These are phyloP conservation scores for Brassica incana DNA, from an alignment of 345 rosid genomes.

Conservation along the genomic window DNA sequence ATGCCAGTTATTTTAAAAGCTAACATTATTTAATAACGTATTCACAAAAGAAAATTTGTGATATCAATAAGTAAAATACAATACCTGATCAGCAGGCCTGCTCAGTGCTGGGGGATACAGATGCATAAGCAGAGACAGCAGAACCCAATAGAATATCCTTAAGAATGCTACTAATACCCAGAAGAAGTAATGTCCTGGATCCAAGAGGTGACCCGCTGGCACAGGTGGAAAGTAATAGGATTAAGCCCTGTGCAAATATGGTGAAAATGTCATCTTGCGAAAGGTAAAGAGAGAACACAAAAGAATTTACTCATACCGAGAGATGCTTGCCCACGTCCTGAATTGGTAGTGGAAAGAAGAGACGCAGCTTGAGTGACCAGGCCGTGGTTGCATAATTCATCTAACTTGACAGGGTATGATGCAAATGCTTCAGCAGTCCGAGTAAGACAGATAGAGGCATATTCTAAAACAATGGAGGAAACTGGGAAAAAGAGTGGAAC, in stretches of 20 bases:
- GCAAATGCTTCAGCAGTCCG: conserved; percentile 98
- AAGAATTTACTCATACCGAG: conserved; percentile 57
- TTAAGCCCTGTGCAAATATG: conserved; percentile 69
- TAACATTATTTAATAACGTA: too few species aligned
- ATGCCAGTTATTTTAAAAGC: not conserved
- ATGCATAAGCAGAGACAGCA: conserved; percentile 74
- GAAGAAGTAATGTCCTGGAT: conserved; percentile 87
- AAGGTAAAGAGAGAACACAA: not conserved
- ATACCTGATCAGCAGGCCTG: conserved; percentile 98
- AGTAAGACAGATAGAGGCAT: conserved; percentile 96
- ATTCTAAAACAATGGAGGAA: conserved; percentile 51
- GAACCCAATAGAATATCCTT: conserved; percentile 88
- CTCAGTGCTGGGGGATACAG: conserved; percentile 83
- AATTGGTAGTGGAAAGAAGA: conserved; percentile 87
- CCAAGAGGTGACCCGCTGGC: conserved; percentile 97
- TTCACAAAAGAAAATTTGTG: not conserved
- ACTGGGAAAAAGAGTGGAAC: not conserved
- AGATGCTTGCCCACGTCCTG: conserved; percentile 97
- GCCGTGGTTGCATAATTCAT: conserved; percentile 93
- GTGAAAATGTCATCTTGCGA: conserved; percentile 37
- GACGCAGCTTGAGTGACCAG: conserved; percentile 94
- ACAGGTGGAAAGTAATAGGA: conserved; percentile 89
- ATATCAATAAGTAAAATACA: not conserved
- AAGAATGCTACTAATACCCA: conserved; percentile 91
- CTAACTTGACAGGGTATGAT: conserved; percentile 82